phyloP scores from a whole-genome alignment of 108 stramenopile species.

The Aurantiochytrium sp. region DNA sequence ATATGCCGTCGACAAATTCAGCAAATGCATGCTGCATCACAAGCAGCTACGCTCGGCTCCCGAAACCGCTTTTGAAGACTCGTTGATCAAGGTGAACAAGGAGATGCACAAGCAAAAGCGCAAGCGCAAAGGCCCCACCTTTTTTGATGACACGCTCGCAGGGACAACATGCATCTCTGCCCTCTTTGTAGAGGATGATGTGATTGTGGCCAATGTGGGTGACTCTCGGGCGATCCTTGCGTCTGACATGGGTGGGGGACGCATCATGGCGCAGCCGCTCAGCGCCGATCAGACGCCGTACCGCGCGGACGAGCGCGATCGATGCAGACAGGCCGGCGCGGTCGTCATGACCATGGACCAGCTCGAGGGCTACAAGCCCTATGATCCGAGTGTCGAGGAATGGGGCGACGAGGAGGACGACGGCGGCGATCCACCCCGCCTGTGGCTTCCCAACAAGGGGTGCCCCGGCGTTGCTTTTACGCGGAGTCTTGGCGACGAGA shows the following conservation, averaged over 20 bases:
- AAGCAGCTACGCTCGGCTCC: not conserved
- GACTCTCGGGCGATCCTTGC: constrained; percentile 83
- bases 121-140: constrained; percentile 49
- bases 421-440: constrained; percentile 81
- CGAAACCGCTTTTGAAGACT: not conserved
- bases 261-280: constrained; percentile 53
- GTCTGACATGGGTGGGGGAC: not conserved
- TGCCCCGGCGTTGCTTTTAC: constrained; percentile 90
- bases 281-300: constrained; percentile 78
- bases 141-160: constrained; percentile 84
- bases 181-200: constrained; percentile 61
- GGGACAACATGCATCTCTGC: constrained; percentile 87
- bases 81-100: not conserved
- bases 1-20: constrained; percentile 8
- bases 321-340: constrained; percentile 58
- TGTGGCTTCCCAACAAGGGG: constrained; percentile 71
- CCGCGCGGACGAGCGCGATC: constrained; percentile 71
- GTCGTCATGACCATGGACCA: constrained; percentile 67
- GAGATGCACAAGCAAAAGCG: constrained; percentile 29
- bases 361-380: constrained; percentile 63
- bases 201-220: constrained; percentile 88
- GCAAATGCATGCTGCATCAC: not conserved
- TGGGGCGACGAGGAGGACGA: constrained; percentile 71
- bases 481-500: constrained; percentile 74
- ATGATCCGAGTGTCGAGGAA: constrained; percentile 53